A percentile compares a stretch with the other conserved stretches of the same genome.
These are phyloP conservation scores for Hypericum androsaemum DNA, from an alignment of 345 rosid species.

Conservation along the genomic window DNA sequence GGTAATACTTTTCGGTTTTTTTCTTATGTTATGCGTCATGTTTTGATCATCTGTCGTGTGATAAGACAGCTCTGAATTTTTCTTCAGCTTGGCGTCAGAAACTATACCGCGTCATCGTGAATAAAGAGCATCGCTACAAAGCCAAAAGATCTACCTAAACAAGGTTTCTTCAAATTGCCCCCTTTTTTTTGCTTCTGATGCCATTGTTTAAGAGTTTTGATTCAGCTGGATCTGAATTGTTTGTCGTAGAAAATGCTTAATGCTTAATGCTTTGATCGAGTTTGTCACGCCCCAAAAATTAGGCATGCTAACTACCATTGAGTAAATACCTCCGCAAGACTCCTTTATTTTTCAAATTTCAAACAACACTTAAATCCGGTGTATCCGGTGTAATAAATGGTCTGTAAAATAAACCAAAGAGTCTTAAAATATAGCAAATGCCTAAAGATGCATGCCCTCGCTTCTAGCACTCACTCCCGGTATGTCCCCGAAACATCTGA, in stretches of 20 bases:
- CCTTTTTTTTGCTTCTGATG: background rate
- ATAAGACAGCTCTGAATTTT: constrained; percentile 12
- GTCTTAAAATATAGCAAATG: too few relatives aligned
- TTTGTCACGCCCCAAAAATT: too few relatives aligned
- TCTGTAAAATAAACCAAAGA: too few relatives aligned
- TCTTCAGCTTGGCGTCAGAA: constrained; percentile 77
- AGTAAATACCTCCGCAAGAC: too few relatives aligned
- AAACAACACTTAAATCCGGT: too few relatives aligned
- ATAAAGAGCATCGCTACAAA: constrained; percentile 37
- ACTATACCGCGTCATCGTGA: constrained; percentile 90
- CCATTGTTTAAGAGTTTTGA: constrained; percentile 13
- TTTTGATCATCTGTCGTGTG: constrained; percentile 2
- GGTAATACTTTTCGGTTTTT: constrained; percentile 31
- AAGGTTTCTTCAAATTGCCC: constrained; percentile 30
- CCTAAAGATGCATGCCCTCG: too few relatives aligned
- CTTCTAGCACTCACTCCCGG: too few relatives aligned
- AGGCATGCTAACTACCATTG: too few relatives aligned
- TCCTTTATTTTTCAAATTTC: too few relatives aligned
- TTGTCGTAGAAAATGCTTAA: constrained; percentile 47
- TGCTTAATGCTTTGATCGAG: constrained; percentile 58
- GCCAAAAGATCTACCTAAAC: constrained; percentile 45
- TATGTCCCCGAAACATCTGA: too few relatives aligned
- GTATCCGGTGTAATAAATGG: too few relatives aligned
- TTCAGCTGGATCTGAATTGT: constrained; percentile 10
- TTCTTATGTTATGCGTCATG: background rate